Percentiles rank a stretch among this genome's conserved stretches.
Conservation (phyloP, 306 rosid genomes). For the Benincasa hispida region DNA sequence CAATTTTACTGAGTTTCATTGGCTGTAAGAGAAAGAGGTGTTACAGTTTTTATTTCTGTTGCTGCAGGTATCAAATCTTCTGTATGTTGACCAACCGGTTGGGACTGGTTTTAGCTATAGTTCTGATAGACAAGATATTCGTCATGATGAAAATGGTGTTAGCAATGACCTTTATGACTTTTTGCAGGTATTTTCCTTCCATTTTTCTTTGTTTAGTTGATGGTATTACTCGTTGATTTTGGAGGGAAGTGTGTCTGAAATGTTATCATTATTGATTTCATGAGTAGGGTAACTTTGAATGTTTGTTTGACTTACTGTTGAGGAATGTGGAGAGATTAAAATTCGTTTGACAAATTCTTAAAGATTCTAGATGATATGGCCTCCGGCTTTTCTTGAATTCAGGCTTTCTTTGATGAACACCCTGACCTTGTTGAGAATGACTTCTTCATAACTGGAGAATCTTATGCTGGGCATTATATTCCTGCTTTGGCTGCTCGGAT, state of each 20-base stretch:
- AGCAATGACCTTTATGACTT: constrained; percentile 89
- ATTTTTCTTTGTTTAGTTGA: background rate
- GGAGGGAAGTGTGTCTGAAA: background rate
- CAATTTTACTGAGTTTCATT: background rate
- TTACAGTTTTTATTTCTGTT: background rate
- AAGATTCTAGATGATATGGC: background rate
- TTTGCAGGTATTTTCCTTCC: constrained; percentile 8
- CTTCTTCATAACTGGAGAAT: constrained; percentile 89
- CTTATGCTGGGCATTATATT: constrained; percentile 97
- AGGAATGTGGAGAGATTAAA: background rate
- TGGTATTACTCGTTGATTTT: background rate
- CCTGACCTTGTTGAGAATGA: constrained; percentile 70
- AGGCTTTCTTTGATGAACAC: constrained; percentile 83
- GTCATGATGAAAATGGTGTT: constrained; percentile 78
- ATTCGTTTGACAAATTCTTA: background rate
- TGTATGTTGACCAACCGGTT: constrained; percentile 91
- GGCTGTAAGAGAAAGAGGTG: background rate
- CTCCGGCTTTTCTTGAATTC: constrained; percentile 4
- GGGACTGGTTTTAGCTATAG: constrained; percentile 96
- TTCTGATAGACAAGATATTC: constrained; percentile 61
- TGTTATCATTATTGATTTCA: background rate
- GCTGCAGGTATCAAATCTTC: constrained; percentile 77
- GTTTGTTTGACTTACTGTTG: background rate
- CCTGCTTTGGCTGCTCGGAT: constrained; percentile 97
- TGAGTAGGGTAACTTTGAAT: background rate